These are phyloP conservation scores for Lathyrus aphaca DNA, from an alignment of 306 rosid genomes.

Conservation along the genomic window DNA sequence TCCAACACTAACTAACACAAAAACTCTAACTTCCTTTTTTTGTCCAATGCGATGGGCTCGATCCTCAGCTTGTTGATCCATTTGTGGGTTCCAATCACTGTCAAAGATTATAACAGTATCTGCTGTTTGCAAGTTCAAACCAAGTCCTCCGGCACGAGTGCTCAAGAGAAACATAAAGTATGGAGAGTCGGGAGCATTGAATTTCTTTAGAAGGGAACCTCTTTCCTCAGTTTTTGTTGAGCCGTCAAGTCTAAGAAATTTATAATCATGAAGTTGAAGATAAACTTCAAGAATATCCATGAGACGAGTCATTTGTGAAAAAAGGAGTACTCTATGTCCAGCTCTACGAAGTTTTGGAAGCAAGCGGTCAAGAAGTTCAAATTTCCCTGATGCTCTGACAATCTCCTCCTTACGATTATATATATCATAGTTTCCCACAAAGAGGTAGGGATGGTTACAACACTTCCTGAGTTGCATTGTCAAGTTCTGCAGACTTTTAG, in stretches of 20 bases:
- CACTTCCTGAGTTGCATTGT: constrained; percentile 99
- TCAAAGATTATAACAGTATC: constrained; percentile 97
- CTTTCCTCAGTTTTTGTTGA: constrained; percentile 97
- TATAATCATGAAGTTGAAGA: constrained; percentile 77
- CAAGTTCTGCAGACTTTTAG: constrained; percentile 92
- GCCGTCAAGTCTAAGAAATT: constrained; percentile 94
- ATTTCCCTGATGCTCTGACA: constrained; percentile 95
- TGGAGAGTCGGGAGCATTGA: constrained; percentile 94
- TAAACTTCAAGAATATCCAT: constrained; percentile 90
- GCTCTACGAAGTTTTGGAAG: constrained; percentile 94
- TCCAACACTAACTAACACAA: constrained; percentile 98
- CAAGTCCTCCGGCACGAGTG: constrained; percentile 99
- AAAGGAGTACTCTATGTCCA: constrained; percentile 94
- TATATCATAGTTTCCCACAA: constrained; percentile 82
- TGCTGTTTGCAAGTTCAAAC: constrained; percentile 95
- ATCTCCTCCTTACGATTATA: constrained; percentile 81
- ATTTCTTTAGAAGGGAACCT: constrained; percentile 71
- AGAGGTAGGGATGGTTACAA: constrained; percentile 98
- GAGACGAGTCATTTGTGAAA: constrained; percentile 98
- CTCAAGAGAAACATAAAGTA: constrained; percentile 96
- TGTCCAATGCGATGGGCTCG: constrained; percentile 99
- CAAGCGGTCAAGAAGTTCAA: constrained; percentile 97
- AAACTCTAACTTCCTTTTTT: constrained; percentile 97
- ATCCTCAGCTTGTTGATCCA: constrained; percentile 99
- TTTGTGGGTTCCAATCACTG: constrained; percentile 99